Base-by-base conservation (phyloP, 1,139 yeast genomes). In the Komagataea norvegica region DNA sequence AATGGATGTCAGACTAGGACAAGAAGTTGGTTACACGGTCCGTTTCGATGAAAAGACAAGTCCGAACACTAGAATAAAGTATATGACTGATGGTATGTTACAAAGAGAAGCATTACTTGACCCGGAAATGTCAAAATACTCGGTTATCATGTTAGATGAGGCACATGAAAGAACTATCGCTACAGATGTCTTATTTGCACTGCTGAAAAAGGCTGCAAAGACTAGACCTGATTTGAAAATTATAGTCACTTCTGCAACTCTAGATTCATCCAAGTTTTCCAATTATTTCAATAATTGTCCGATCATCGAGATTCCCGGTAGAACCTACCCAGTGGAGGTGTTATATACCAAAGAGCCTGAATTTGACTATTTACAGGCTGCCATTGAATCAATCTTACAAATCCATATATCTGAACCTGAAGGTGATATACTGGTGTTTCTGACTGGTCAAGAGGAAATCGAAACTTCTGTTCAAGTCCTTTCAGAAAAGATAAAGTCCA, bases 91-190 rank as follows among this genome's bases (percentile, higher is more conserved):
- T 61, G 97, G 97, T 67, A 85, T 88, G 87, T 69, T 88, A 24
- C 87, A 85, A 59, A 66, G 87, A 46, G 96, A 88, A 55, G 89
- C 93, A 0, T 63, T 88, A 34, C 57, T 70, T 25, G 96, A 89
- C 56, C 87, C 93, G 0, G 62, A 67, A 22, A 72, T 88, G 81
- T 68, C 71, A 18, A 74, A 67, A 45, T 88, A 89, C 55, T 78
- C 94, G 0, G 91, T 84, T 1, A 80, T 88, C 13, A 84, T 88
- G 88, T 65, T 88, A 38, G 97, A 88, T 62, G 97, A 88, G 60
- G 96, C 96, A 0, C 98, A 91, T 60, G 98, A 91, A 60, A 72
- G 98, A 53, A 89, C 97, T 0, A 77, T 91, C 31, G 85, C 96
- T 0, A 91, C 97, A 0, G 98, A 91, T 67, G 85, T 91, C 5